Evolutionary conservation across 2,329 filamentous ascomycete genomes (phyloP).

Genomic region (Diaporthe nobilis): DNA sequence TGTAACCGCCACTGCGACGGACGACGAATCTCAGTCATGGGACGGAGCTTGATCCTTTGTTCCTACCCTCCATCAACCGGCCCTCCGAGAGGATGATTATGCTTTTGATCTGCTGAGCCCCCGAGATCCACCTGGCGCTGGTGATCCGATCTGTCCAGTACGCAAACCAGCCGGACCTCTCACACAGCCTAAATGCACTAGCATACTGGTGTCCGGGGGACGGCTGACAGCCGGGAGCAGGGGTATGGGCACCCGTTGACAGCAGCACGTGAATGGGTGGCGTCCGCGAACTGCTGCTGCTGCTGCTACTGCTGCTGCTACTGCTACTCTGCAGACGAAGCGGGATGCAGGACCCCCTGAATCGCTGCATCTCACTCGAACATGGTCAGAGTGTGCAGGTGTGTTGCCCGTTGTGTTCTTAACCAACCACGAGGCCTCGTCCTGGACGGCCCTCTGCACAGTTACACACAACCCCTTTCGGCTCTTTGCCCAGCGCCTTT

Average conservation of each 20-base stretch:
- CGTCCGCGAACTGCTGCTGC: conserved; percentile 4
- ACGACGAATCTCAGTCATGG: conserved; percentile 1
- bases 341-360: conserved; percentile 15
- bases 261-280: conserved; percentile 24
- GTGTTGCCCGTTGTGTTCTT: conserved; percentile 7
- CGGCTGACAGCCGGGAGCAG: conserved; percentile 19
- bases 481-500: neutral
- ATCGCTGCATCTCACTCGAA: neutral
- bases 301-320: neutral
- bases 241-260: neutral
- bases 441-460: neutral
- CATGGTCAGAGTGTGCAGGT: neutral
- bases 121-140: conserved; percentile 15
- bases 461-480: neutral
- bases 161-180: neutral
- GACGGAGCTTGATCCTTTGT: conserved; percentile 14
- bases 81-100: conserved; percentile 12
- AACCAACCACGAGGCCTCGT: conserved; percentile 13
- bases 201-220: conserved; percentile 5
- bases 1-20: neutral
- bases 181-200: conserved; percentile 12
- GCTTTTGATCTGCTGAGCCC: conserved; percentile 33
- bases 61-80: conserved; percentile 8
- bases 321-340: neutral
- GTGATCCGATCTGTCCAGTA: conserved; percentile 13